Evolutionary conservation across 306 rosid genomes (phyloP).

Genomic region (Prunus armeniaca): DNA sequence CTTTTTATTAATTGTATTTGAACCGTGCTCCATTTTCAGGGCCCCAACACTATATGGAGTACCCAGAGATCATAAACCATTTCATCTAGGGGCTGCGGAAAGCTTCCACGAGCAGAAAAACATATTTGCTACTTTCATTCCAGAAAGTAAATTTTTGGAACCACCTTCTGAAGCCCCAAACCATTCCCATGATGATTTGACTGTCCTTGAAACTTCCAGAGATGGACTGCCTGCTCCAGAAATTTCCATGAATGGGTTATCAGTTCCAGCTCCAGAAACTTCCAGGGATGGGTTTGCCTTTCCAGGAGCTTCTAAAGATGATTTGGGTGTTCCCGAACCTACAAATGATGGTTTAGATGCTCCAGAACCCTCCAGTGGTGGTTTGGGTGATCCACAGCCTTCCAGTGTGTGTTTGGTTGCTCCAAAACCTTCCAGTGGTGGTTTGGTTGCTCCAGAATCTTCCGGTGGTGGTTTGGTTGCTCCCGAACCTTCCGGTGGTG

Average conservation of each 20-base stretch:
- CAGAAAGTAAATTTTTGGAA: conserved; percentile 62
- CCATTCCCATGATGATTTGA: conserved; percentile 31
- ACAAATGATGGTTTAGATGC: neutral
- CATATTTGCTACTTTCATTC: conserved; percentile 51
- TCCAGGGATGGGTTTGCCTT: conserved; percentile 23
- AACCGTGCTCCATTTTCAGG: conserved; percentile 44
- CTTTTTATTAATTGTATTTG: conserved; percentile 6
- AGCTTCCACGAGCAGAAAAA: conserved; percentile 67
- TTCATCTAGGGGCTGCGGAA: conserved; percentile 67
- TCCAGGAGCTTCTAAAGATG: conserved; percentile 32
- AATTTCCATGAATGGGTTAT: conserved; percentile 13
- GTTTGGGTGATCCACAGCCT: neutral
- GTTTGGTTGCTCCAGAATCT: conserved; percentile 13
- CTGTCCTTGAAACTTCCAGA: conserved; percentile 17
- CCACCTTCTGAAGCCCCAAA: conserved; percentile 41
- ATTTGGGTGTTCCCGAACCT: conserved; percentile 13
- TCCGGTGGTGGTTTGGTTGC: neutral
- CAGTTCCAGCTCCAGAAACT: conserved; percentile 24
- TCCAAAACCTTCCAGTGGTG: neutral
- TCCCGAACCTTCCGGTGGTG: conserved; percentile 10
- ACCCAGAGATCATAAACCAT: conserved; percentile 70
- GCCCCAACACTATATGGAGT: conserved; percentile 83
- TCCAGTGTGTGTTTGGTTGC: neutral
- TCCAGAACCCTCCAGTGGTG: conserved; percentile 14
- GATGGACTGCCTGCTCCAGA: conserved; percentile 19